Base-by-base conservation (phyloP, 1,284 basidiomycete species). In the Irpex sp. region DNA sequence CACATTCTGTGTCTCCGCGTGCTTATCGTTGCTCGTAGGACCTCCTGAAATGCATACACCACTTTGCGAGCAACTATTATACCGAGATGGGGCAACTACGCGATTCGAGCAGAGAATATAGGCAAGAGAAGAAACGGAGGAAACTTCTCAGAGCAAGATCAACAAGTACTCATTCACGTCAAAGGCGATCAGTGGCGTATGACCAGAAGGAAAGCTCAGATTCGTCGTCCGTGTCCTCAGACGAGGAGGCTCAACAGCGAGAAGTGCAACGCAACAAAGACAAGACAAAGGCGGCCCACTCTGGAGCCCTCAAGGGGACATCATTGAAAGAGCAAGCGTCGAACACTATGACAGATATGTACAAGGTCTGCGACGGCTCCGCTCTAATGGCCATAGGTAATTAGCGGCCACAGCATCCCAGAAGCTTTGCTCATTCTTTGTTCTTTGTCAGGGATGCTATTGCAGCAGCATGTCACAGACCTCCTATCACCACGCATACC, bases 381-480 rank as follows among this genome's bases (percentile, higher is more conserved):
- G 87, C 88, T 1, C 79, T 92, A 51, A 79, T 92, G 74, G 87
- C 83, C 4, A 79, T 92, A 68, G 89, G 89, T 89, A 53, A 43
- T 17, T 11, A 19, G 33, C 15, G 26, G 4, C 13, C 31, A 2
- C 13, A 21, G 4, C 13, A 17, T 3, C 21, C 53, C 53, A 55
- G 17, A 17, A 17, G 33, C 26, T 26, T 26, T 55, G 31, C 19
- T 55, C 3, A 49, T 11, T 15, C 15, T 9, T 33, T 49, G 17
- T 11, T 15, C 15, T 9, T 33, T 49, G 17, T 4, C 57, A 90
- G 88, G 87, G 0, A 85, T 91, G 77, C 72, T 91, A 11, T 69
- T 91, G 15, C 88, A 91, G 66, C 87, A 89, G 67, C 82, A 87
- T 66, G 76, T 90, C 15, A 78, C 76, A 1, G 69, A 75, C 5